Evolutionary conservation across 192 early-diverging fungal genomes (phyloP).

Genomic region (Kappamyces sp.): DNA sequence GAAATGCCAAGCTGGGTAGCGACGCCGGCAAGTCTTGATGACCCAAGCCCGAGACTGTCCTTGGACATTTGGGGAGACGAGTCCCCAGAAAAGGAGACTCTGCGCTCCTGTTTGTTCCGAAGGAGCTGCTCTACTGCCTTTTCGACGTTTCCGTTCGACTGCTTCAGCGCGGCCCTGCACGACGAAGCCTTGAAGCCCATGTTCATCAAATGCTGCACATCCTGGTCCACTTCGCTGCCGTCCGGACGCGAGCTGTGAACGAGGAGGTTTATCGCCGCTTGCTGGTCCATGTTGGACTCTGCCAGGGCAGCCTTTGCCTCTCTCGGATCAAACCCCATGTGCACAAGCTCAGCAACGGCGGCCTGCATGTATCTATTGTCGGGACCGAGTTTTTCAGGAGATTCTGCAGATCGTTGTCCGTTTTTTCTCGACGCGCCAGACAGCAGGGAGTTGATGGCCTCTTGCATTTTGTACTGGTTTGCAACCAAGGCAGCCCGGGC

Average conservation of each 20-base stretch:
- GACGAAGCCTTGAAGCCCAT: conserved; percentile 72
- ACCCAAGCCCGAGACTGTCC: background rate
- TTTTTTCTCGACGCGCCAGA: too few species aligned
- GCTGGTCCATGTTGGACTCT: conserved; percentile 53
- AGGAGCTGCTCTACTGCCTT: conserved; percentile 40
- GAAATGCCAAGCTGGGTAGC: conserved; percentile 54
- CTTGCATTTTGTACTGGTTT: too few species aligned
- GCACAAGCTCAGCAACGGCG: conserved; percentile 61
- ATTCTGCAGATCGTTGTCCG: too few species aligned
- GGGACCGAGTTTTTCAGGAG: too few species aligned
- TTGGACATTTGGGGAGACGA: background rate
- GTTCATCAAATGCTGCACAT: conserved; percentile 68
- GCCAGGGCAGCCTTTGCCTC: conserved; percentile 63
- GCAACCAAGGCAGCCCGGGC: too few species aligned
- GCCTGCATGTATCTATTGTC: too few species aligned
- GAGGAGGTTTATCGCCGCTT: conserved; percentile 41
- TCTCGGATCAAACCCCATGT: conserved; percentile 69
- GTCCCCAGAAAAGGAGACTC: conserved; percentile 12
- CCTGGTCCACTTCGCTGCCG: conserved; percentile 24
- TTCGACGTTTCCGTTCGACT: conserved; percentile 57
- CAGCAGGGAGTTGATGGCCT: too few species aligned
- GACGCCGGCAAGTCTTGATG: conserved; percentile 40
- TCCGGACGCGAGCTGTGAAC: conserved; percentile 1
- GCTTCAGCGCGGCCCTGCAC: conserved; percentile 63
- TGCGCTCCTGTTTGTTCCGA: conserved; percentile 22